Evolutionary conservation across 352 stramenopile genomes (phyloP), one percentile per base, ranked within the genome.

Genomic region (Globisporangium cystogenes): DNA sequence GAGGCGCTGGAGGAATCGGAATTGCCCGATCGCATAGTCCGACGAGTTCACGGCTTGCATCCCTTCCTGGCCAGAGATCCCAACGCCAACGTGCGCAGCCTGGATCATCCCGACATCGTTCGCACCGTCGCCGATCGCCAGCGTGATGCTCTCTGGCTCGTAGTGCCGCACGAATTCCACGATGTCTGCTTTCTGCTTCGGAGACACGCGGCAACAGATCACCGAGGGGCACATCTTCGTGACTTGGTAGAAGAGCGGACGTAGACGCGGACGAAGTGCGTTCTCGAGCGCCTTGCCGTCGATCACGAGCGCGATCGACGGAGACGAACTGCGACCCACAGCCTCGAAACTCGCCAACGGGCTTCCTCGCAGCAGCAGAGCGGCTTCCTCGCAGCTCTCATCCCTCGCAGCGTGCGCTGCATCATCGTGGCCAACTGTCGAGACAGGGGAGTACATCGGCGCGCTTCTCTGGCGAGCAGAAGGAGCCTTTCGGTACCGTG

Each of bases 61-160:
- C 48, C 93, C 93, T 68, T 98, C 93, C 55, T 96, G 85, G 0
- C 93, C 93, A 23, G 74, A 93, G 48, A 98, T 97, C 7, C 91
- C 93, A 18, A 98, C 86, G 42, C 91, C 92, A 48, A 98, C 82
- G 57, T 97, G 85, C 3, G 86, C 90, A 15, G 83, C 72, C 62
- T 97, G 88, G 37, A 98, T 97, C 95, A 98, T 98, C 29, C 82
- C 87, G 7, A 98, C 95, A 53, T 98, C 94, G 70, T 98, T 98
- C n/a, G 92, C 94, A 48, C 94, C 94, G 64, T 98, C 94, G n/a
- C 94, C 91, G 33, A 98, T 97, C 14, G 87, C 81, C 8, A 98
- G 65, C n/a, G 88, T 97, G 48, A 93, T 79, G 43, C 74, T 85
- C 11, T 87, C 65, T 0, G 69, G 68, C 24, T 92, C 82, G 23